A percentile compares a stretch with the other conserved stretches of the same genome.
Conservation (phyloP, 495 filamentous ascomycete genomes). For the Haplographium delicatum region DNA sequence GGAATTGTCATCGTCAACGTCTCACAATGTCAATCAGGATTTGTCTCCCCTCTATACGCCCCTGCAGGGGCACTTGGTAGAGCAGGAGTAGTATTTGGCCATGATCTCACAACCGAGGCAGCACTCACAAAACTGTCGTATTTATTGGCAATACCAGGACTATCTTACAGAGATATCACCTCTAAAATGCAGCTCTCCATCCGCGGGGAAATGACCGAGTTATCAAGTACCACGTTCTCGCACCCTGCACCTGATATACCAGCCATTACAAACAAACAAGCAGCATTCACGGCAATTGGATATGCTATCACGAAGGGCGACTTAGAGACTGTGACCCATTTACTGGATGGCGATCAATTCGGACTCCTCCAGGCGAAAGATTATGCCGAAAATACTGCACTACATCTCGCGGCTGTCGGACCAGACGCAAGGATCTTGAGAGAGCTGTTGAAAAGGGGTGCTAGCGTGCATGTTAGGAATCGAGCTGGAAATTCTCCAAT, state of each 20-base stretch:
- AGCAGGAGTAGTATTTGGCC: slow-evolving; percentile 86
- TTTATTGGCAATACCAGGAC: slow-evolving; percentile 63
- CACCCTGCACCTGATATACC: slow-evolving; percentile 51
- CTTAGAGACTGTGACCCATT: slow-evolving; percentile 52
- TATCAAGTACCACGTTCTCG: slow-evolving; percentile 53
- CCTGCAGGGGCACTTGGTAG: slow-evolving; percentile 82
- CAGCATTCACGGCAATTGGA: slow-evolving; percentile 64
- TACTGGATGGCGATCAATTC: slow-evolving; percentile 60
- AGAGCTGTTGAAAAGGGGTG: slow-evolving; percentile 69
- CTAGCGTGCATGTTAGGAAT: slow-evolving; percentile 83
- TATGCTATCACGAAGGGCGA: slow-evolving; percentile 78
- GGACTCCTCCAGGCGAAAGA: slow-evolving; percentile 61
- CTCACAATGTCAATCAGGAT: slow-evolving; percentile 85
- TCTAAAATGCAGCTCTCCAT: slow-evolving; percentile 69
- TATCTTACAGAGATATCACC: slow-evolving; percentile 57
- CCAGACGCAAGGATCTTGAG: slow-evolving; percentile 50
- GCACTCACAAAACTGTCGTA: slow-evolving; percentile 92
- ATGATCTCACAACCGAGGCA: slow-evolving; percentile 91
- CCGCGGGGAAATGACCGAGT: slow-evolving; percentile 84
- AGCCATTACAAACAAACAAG: slow-evolving; percentile 38
- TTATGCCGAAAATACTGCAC: slow-evolving; percentile 86
- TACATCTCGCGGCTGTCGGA: slow-evolving; percentile 51
- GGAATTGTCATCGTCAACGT: slow-evolving; percentile 91
- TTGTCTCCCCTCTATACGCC: slow-evolving; percentile 86
- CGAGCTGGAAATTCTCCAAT: slow-evolving; percentile 74